A percentile compares a stretch with the other conserved stretches of the same genome.
These are phyloP conservation scores for Penicillium pulvis DNA, from an alignment of 495 filamentous ascomycete genomes.

Conservation along the genomic window DNA sequence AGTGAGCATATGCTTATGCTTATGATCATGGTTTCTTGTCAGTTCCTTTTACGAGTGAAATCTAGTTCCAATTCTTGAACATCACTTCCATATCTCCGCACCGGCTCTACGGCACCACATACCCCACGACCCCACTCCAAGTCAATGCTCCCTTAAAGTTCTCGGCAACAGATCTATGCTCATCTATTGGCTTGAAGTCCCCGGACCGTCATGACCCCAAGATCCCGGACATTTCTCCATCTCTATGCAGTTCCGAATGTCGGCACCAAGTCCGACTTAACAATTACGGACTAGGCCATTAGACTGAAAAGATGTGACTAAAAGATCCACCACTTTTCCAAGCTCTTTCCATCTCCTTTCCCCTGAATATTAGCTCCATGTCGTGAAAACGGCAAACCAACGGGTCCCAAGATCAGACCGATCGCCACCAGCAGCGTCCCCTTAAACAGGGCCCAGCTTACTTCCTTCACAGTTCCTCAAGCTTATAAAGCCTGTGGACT, in stretches of 20 bases:
- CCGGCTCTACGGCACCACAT: constrained; percentile 25
- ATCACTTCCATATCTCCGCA: constrained; percentile 17
- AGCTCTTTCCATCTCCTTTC: constrained; percentile 2
- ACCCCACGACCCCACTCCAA: neutral
- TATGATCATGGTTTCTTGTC: too few species aligned
- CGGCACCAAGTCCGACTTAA: constrained; percentile 18
- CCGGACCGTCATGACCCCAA: constrained; percentile 8
- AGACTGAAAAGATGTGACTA: constrained; percentile 7
- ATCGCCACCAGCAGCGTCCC: constrained; percentile 5
- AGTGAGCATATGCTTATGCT: too few species aligned
- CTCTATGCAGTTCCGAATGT: neutral
- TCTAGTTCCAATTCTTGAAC: too few species aligned
- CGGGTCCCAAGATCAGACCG: neutral
- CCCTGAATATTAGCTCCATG: constrained; percentile 7
- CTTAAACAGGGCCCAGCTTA: neutral
- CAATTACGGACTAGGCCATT: constrained; percentile 9
- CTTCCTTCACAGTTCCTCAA: neutral
- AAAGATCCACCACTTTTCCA: neutral
- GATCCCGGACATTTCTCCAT: constrained; percentile 9
- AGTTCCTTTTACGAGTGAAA: too few species aligned
- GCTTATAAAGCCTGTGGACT: neutral
- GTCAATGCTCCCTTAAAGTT: neutral
- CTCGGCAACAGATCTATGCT: neutral
- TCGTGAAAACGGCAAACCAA: constrained; percentile 16
- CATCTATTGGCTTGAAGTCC: constrained; percentile 10